These are phyloP conservation scores for Ogataea chonburiensis DNA, from an alignment of 805 yeast genomes.

Conservation along the genomic window DNA sequence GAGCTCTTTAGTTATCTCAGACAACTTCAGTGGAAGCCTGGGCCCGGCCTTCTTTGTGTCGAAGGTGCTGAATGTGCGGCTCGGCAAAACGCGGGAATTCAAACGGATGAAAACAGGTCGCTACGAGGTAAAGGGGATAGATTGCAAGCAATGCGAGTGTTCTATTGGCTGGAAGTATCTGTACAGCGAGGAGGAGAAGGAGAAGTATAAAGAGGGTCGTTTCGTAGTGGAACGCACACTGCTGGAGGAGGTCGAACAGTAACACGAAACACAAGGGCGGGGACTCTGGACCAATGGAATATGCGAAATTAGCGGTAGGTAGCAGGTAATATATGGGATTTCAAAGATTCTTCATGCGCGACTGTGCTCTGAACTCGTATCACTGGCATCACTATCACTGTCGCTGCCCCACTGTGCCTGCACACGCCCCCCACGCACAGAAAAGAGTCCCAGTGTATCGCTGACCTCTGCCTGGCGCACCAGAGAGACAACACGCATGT, in stretches of 20 bases:
- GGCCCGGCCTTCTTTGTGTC: slow-evolving; percentile 36
- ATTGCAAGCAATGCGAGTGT: slow-evolving; percentile 33
- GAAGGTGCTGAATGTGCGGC: slow-evolving; percentile 30
- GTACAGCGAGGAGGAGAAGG: slow-evolving; percentile 28
- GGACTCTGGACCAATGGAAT: too few relatives aligned
- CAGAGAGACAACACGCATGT: slow-evolving; percentile 19
- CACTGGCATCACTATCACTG: slow-evolving; percentile 1
- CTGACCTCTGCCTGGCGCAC: slow-evolving; percentile 14
- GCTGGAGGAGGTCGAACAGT: slow-evolving; percentile 26
- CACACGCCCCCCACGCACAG: slow-evolving; percentile 19
- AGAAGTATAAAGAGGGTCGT: slow-evolving; percentile 35
- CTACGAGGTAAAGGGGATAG: slow-evolving; percentile 30
- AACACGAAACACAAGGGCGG: too few relatives aligned
- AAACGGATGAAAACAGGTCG: slow-evolving; percentile 36
- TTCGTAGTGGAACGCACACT: slow-evolving; percentile 34
- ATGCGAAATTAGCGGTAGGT: too few relatives aligned
- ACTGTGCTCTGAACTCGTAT: too few relatives aligned
- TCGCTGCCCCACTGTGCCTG: slow-evolving; percentile 8
- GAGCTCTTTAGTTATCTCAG: slow-evolving; percentile 31
- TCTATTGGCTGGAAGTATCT: slow-evolving; percentile 37
- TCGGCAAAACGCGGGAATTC: slow-evolving; percentile 18
- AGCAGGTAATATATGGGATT: too few relatives aligned
- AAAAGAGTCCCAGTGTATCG: slow-evolving; percentile 23
- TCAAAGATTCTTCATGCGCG: too few relatives aligned
- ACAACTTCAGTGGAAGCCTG: slow-evolving; percentile 33